A percentile compares a stretch with the other conserved stretches of the same genome.
Evolutionary conservation across 1,139 yeast genomes (phyloP).

Genomic region (Yamadazyma oceani): DNA sequence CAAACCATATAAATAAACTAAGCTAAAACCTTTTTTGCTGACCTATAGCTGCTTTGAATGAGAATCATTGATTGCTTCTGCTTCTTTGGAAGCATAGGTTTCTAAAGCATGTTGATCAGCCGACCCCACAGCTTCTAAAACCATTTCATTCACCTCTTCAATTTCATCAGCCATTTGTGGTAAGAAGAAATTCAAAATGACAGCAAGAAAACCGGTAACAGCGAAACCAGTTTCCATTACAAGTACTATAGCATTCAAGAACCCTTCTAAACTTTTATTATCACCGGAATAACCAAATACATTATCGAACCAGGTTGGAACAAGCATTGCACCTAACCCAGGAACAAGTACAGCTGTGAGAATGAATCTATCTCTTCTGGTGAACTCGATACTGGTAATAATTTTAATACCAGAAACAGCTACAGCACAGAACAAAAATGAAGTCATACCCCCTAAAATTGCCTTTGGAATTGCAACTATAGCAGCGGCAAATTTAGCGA

Average conservation of each 20-base stretch:
- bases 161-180: slow-evolving; percentile 69
- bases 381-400: slow-evolving; percentile 68
- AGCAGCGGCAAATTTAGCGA: slow-evolving; percentile 85
- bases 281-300: slow-evolving; percentile 72
- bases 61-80: not conserved
- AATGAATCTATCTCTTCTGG: slow-evolving; percentile 81
- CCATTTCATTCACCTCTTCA: slow-evolving; percentile 45
- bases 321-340: slow-evolving; percentile 75
- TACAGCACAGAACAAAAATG: slow-evolving; percentile 80
- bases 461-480: slow-evolving; percentile 78
- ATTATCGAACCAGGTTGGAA: slow-evolving; percentile 68
- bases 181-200: slow-evolving; percentile 62
- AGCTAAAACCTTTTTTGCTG: no score
- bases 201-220: slow-evolving; percentile 71
- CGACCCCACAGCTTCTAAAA: slow-evolving; percentile 43
- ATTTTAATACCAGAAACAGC: slow-evolving; percentile 83
- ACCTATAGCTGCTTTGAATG: not conserved
- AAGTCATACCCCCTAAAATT: slow-evolving; percentile 87
- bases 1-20: no score
- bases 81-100: slow-evolving; percentile 34
- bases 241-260: slow-evolving; percentile 71
- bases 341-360: slow-evolving; percentile 55
- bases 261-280: slow-evolving; percentile 63
- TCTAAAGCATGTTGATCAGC: slow-evolving; percentile 40
- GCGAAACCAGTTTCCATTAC: slow-evolving; percentile 88